Evolutionary conservation across 352 stramenopile genomes (phyloP).

Genomic region (Hyaloperonospora arabidopsidis): DNA sequence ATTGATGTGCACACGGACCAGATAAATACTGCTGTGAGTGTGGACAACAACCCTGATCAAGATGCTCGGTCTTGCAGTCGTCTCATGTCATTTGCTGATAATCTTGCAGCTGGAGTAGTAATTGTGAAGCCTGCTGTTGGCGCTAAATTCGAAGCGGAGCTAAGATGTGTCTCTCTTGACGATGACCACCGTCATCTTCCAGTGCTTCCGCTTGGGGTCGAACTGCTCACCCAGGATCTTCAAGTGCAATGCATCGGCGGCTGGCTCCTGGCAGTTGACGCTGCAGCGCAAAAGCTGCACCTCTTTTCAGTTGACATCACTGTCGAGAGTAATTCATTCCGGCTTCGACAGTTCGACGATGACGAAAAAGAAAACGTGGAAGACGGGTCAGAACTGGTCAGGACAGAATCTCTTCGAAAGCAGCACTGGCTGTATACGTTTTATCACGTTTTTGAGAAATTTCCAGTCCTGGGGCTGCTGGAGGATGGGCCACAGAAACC

Average conservation of each 20-base stretch:
- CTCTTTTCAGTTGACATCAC: slow-evolving; percentile 28
- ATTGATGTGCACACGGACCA: slow-evolving; percentile 39
- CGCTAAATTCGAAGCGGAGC: slow-evolving; percentile 12
- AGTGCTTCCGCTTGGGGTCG: slow-evolving; percentile 18
- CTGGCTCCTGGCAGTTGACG: slow-evolving; percentile 33
- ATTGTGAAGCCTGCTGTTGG: slow-evolving; percentile 5
- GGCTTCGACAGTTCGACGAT: slow-evolving; percentile 31
- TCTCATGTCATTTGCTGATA: slow-evolving; percentile 25
- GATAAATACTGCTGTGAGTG: slow-evolving; percentile 25
- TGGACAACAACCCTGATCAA: background rate
- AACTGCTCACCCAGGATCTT: slow-evolving; percentile 22
- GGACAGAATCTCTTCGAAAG: slow-evolving; percentile 15
- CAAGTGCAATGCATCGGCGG: slow-evolving; percentile 22
- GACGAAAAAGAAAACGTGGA: background rate
- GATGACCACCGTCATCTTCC: slow-evolving; percentile 35
- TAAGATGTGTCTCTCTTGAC: slow-evolving; percentile 29
- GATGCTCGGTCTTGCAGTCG: slow-evolving; percentile 3
- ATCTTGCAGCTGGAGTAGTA: slow-evolving; percentile 29
- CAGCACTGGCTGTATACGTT: slow-evolving; percentile 15
- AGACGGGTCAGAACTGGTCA: slow-evolving; percentile 3
- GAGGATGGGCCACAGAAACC: background rate
- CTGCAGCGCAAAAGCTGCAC: slow-evolving; percentile 15
- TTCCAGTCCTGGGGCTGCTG: background rate
- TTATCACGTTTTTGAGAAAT: slow-evolving; percentile 6
- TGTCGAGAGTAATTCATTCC: slow-evolving; percentile 50